Percentiles rank a stretch among this genome's conserved stretches.
Conservation (phyloP, 108 stramenopile species). For the Nannochloropsis oceanica region DNA sequence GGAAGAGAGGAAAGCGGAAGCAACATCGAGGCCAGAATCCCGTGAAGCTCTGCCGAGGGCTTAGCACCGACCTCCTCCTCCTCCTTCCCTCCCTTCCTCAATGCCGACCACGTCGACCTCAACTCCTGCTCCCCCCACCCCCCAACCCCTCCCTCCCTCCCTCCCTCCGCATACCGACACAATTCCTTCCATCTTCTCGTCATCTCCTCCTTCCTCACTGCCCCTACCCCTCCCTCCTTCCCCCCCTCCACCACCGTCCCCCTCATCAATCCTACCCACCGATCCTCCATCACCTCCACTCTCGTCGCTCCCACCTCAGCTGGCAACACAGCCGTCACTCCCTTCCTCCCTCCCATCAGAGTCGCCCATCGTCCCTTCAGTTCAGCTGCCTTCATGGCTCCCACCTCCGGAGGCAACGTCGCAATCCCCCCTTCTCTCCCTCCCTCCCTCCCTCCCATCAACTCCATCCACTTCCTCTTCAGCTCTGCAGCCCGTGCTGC, state of each 20-base stretch:
- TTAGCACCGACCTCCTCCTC: not conserved
- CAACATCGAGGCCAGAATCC: not conserved
- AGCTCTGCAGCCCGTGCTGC: not conserved
- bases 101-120: not conserved
- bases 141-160: no score
- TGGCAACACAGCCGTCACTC: no score
- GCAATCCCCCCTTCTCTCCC: not conserved
- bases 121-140: no score
- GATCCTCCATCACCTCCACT: no score
- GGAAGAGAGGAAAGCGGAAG: not conserved
- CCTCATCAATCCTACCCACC: no score
- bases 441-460: no score
- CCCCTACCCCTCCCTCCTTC: not conserved
- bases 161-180: no score
- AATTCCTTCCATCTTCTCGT: no score
- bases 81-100: not conserved
- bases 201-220: no score
- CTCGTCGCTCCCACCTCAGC: no score
- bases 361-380: not conserved
- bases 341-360: not conserved
- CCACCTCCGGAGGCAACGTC: not conserved
- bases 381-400: not conserved
- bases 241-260: not conserved
- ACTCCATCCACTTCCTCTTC: not conserved
- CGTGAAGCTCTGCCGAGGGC: no score